A percentile compares a stretch with the other conserved stretches of the same genome.
phyloP scores from a whole-genome alignment of 805 yeast species.

The Kodamaea leandrae region DNA sequence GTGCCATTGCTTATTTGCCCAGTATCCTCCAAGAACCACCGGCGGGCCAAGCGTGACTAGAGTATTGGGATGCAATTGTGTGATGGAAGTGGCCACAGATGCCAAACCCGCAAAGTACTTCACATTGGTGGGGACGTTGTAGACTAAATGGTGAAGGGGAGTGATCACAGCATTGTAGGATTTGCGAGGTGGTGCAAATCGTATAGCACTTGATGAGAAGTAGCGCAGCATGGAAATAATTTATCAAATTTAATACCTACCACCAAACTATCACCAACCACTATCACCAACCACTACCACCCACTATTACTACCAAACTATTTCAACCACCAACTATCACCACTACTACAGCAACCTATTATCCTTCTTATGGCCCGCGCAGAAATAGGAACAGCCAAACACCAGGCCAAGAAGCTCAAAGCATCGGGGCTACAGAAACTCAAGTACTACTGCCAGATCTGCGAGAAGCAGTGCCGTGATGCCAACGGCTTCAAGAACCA shows the following conservation, averaged over 20 bases:
- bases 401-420: slow-evolving; percentile 72
- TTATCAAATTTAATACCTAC: too few relatives aligned
- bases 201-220: slow-evolving; percentile 3
- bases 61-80: slow-evolving; percentile 36
- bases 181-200: slow-evolving; percentile 30
- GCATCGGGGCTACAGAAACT: slow-evolving; percentile 83
- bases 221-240: neutral
- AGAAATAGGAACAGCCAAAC: slow-evolving; percentile 52
- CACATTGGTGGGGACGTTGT: slow-evolving; percentile 23
- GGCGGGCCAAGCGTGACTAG: slow-evolving; percentile 40
- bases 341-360: neutral
- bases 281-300: too few relatives aligned
- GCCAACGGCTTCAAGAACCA: slow-evolving; percentile 95
- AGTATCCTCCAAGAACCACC: slow-evolving; percentile 26
- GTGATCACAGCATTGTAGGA: slow-evolving; percentile 26
- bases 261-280: too few relatives aligned
- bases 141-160: slow-evolving; percentile 26
- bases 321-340: neutral
- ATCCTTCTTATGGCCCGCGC: slow-evolving; percentile 28
- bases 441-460: slow-evolving; percentile 85
- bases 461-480: slow-evolving; percentile 92
- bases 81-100: slow-evolving; percentile 25
- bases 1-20: slow-evolving; percentile 16
- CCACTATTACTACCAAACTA: too few relatives aligned
- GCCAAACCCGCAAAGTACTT: slow-evolving; percentile 30